A percentile compares a stretch with the other conserved stretches of the same genome.
These are phyloP conservation scores for Fusarium musae DNA, from an alignment of 2,329 filamentous ascomycete species.

Conservation along the genomic window DNA sequence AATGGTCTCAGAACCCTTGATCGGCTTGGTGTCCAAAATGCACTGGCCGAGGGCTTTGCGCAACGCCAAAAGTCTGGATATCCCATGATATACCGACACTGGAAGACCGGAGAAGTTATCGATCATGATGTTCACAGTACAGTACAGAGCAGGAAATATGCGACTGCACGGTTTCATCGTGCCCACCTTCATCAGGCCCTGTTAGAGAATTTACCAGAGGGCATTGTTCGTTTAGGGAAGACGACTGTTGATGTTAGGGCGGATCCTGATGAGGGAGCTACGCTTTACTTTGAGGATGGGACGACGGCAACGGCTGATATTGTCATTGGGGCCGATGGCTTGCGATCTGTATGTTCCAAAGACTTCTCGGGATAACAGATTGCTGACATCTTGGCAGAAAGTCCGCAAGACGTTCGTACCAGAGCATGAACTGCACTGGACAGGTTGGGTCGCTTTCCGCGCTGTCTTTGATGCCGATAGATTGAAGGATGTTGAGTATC, in stretches of 20 bases:
- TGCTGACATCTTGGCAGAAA: neutral
- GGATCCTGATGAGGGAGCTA: slow-evolving; percentile 55
- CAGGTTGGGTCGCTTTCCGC: neutral
- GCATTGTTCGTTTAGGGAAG: neutral
- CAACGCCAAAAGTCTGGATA: neutral
- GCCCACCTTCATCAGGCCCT: slow-evolving; percentile 48
- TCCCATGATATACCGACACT: neutral
- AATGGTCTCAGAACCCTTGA: slow-evolving; percentile 62
- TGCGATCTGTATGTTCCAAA: neutral
- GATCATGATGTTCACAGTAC: neutral
- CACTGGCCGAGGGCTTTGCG: neutral
- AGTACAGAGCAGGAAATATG: neutral
- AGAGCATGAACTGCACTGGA: neutral
- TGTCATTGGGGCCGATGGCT: slow-evolving; percentile 63
- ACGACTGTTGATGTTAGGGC: neutral
- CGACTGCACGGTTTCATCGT: neutral
- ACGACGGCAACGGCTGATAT: slow-evolving; percentile 56
- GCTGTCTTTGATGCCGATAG: neutral
- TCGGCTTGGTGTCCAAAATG: neutral
- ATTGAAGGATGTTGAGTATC: neutral
- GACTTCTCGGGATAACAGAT: rapidly evolving
- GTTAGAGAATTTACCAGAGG: neutral
- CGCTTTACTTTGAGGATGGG: slow-evolving; percentile 61
- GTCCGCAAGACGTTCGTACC: neutral
- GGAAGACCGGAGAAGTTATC: neutral